Conservation (phyloP, 129 eudicot species). For the Pulicaria dysenterica region DNA sequence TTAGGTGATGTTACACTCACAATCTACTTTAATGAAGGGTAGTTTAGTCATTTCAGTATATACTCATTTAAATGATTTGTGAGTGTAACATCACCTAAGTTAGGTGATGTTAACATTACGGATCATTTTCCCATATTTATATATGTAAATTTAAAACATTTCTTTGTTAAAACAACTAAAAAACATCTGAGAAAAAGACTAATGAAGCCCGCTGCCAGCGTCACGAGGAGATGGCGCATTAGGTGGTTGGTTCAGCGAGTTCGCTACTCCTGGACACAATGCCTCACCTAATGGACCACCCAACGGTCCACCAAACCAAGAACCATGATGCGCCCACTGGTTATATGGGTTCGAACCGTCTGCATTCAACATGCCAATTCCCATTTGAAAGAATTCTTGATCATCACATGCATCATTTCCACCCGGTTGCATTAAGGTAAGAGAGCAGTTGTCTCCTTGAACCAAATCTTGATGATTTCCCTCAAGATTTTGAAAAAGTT, state of each 20-base stretch:
- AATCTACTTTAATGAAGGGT: too few species aligned
- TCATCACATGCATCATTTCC: slow-evolving; percentile 36
- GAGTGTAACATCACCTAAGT: too few species aligned
- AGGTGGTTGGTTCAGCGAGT: slow-evolving; percentile 22
- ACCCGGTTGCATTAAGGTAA: slow-evolving; percentile 49
- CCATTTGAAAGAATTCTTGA: slow-evolving; percentile 20
- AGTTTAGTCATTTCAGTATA: too few species aligned
- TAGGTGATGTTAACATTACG: too few species aligned
- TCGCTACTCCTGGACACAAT: slow-evolving; percentile 53
- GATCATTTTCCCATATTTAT: too few species aligned
- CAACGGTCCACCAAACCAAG: slow-evolving; percentile 71
- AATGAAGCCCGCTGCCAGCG: slow-evolving; percentile 31
- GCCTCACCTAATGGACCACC: slow-evolving; percentile 87
- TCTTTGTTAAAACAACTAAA: slow-evolving; percentile 10
- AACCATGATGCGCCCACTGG: slow-evolving; percentile 39
- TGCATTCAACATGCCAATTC: slow-evolving; percentile 23
- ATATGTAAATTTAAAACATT: slow-evolving; percentile 11
- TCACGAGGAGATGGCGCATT: slow-evolving; percentile 36
- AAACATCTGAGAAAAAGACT: slow-evolving; percentile 21
- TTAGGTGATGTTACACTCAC: too few species aligned
- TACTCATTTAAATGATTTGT: too few species aligned
- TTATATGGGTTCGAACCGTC: slow-evolving; percentile 18
- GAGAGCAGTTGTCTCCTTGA: slow-evolving; percentile 35
- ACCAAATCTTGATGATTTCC: slow-evolving; percentile 30
- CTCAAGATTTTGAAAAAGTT: slow-evolving; percentile 32